Evolutionary conservation across 768 basidiomycete species (phyloP).

Genomic region (Leccinum barrowsii): DNA sequence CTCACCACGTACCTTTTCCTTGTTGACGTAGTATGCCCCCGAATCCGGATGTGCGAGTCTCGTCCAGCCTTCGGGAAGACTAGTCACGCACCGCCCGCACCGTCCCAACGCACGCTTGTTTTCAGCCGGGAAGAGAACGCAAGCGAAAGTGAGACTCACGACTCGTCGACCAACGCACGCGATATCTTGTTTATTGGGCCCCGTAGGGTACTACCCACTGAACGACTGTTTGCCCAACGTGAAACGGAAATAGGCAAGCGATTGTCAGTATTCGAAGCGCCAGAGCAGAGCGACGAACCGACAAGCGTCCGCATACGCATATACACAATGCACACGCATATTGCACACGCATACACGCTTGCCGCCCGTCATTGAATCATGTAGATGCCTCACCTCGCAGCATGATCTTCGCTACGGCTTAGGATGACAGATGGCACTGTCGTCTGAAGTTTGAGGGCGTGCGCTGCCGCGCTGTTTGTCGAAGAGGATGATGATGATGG

Average conservation of each 20-base stretch:
- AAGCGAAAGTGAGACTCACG: constrained; percentile 7
- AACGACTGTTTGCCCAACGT: not conserved
- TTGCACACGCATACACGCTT: no score
- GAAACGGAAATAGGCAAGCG: not conserved
- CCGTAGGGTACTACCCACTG: not conserved
- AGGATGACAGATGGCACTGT: not conserved
- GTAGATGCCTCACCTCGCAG: not conserved
- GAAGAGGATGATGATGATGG: not conserved
- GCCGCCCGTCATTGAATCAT: not conserved
- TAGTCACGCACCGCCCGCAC: constrained; percentile 1
- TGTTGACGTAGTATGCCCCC: constrained; percentile 30
- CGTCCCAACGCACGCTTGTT: not conserved
- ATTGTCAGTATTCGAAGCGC: not conserved
- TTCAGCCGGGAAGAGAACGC: not conserved
- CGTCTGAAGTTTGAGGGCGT: not conserved
- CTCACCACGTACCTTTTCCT: constrained; percentile 26
- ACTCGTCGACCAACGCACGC: not conserved
- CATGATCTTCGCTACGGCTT: not conserved
- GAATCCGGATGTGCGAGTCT: constrained; percentile 31
- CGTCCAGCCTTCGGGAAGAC: constrained; percentile 27
- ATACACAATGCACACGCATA: no score
- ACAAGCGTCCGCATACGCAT: not conserved
- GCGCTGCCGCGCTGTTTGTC: not conserved
- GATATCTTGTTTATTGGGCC: not conserved
- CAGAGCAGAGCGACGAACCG: not conserved